phyloP scores from a whole-genome alignment of 495 filamentous ascomycete genomes.

The Tetracladium setigerum region DNA sequence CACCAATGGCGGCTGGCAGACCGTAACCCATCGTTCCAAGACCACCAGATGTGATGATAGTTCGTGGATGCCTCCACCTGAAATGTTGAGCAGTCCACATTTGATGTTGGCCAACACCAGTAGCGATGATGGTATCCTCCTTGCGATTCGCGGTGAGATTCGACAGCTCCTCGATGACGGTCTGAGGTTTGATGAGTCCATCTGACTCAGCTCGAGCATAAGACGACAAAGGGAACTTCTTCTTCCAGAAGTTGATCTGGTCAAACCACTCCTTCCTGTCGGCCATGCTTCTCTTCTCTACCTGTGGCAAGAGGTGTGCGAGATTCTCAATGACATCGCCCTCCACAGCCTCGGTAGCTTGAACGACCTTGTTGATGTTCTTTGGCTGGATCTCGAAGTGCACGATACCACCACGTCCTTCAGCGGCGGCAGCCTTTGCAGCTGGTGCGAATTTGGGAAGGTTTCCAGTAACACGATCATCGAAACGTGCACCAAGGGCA shows the following conservation, averaged over 20 bases:
- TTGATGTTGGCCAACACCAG: conserved; percentile 92
- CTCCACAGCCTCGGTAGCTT: conserved; percentile 74
- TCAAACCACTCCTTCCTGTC: conserved; percentile 78
- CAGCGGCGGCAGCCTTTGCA: conserved; percentile 57
- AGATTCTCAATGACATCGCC: conserved; percentile 68
- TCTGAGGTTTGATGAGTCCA: conserved; percentile 82
- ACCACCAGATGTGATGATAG: conserved; percentile 86
- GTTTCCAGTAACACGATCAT: conserved; percentile 65
- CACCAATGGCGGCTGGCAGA: conserved; percentile 86
- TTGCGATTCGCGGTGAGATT: conserved; percentile 66
- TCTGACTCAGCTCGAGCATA: conserved; percentile 64
- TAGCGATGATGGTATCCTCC: conserved; percentile 75
- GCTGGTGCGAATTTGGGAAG: conserved; percentile 60
- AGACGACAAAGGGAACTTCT: conserved; percentile 64
- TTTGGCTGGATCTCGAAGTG: conserved; percentile 81
- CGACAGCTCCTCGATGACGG: conserved; percentile 74
- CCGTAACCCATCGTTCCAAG: conserved; percentile 95
- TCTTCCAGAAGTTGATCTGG: conserved; percentile 86
- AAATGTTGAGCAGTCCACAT: conserved; percentile 98
- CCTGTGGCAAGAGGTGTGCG: conserved; percentile 58
- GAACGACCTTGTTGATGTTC: conserved; percentile 83
- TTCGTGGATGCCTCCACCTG: conserved; percentile 78
- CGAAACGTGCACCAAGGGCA: conserved; percentile 67
- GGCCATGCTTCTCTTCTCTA: conserved; percentile 40
- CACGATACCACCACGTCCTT: conserved; percentile 68